Evolutionary conservation across 129 eudicot genomes (phyloP).

Genomic region (carrot (Daucus carota)): DNA sequence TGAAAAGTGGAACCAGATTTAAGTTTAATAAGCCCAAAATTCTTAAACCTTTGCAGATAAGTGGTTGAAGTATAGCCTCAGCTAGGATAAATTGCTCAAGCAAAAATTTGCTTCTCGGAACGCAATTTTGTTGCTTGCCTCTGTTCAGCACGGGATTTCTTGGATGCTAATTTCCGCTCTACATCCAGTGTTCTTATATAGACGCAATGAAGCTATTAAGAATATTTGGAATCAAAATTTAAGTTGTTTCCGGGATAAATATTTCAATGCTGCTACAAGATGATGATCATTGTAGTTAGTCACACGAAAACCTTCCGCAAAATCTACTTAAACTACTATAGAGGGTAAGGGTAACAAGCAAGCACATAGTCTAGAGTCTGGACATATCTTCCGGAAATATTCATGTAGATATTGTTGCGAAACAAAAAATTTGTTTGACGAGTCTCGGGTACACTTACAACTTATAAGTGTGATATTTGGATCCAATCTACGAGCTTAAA

Average conservation of each 20-base stretch:
- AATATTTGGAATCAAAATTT: too few relatives aligned
- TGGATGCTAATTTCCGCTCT: conserved; percentile 47
- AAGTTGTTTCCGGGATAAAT: too few relatives aligned
- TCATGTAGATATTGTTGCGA: too few relatives aligned
- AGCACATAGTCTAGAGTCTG: neutral
- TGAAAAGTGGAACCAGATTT: too few relatives aligned
- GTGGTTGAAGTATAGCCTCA: conserved; percentile 30
- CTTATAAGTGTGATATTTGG: too few relatives aligned
- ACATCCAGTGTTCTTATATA: conserved; percentile 44
- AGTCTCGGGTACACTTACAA: neutral
- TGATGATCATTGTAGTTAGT: neutral
- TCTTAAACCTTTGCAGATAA: conserved; percentile 51
- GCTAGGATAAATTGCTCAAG: neutral
- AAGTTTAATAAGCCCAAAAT: conserved; percentile 63
- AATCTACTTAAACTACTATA: neutral
- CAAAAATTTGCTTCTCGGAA: too few relatives aligned
- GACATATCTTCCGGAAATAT: neutral
- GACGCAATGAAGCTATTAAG: too few relatives aligned
- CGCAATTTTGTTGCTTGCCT: conserved; percentile 16
- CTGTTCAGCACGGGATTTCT: conserved; percentile 45
- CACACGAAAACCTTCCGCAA: neutral
- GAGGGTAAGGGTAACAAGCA: too few relatives aligned
- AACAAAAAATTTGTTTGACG: too few relatives aligned
- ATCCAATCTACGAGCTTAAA: too few relatives aligned
- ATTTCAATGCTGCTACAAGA: neutral